These are phyloP conservation scores for Pyrenopolyporus hunteri DNA, from an alignment of 495 filamentous ascomycete genomes.

Conservation along the genomic window DNA sequence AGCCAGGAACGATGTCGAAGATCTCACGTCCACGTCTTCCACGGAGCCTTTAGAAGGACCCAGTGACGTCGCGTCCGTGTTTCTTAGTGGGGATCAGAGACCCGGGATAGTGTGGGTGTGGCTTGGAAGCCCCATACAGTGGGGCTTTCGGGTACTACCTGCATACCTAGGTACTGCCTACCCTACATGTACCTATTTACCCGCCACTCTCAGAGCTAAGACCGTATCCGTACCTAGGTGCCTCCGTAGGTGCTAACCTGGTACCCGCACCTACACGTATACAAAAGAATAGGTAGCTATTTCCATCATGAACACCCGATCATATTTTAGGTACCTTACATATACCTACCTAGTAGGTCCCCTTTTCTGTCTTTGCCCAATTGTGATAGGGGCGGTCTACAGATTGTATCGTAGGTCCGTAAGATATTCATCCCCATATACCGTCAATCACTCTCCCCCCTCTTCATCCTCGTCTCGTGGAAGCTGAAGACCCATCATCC, in stretches of 20 bases:
- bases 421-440: too few species aligned
- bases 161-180: too few species aligned
- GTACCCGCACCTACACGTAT: too few species aligned
- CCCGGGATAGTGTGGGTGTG: slow-evolving; percentile 3
- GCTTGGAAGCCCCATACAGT: slow-evolving; percentile 10
- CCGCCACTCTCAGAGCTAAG: neutral
- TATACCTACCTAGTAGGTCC: neutral
- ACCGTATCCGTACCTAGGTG: too few species aligned
- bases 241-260: neutral
- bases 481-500: slow-evolving; percentile 79
- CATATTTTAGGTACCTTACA: neutral
- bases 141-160: neutral
- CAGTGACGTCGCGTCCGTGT: slow-evolving; percentile 34
- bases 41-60: slow-evolving; percentile 18
- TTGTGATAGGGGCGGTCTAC: too few species aligned
- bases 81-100: slow-evolving; percentile 28
- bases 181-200: neutral
- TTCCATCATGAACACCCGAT: too few species aligned
- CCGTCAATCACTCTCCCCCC: slow-evolving; percentile 29
- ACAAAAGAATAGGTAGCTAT: too few species aligned
- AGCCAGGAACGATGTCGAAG: slow-evolving; percentile 26
- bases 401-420: too few species aligned
- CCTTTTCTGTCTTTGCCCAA: neutral
- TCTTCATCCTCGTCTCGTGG: slow-evolving; percentile 75
- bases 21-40: slow-evolving; percentile 16